A percentile compares a stretch with the other conserved stretches of the same genome.
These are phyloP conservation scores for Alternaria tenuissima DNA, from an alignment of 2,329 filamentous ascomycete species.

Conservation along the genomic window DNA sequence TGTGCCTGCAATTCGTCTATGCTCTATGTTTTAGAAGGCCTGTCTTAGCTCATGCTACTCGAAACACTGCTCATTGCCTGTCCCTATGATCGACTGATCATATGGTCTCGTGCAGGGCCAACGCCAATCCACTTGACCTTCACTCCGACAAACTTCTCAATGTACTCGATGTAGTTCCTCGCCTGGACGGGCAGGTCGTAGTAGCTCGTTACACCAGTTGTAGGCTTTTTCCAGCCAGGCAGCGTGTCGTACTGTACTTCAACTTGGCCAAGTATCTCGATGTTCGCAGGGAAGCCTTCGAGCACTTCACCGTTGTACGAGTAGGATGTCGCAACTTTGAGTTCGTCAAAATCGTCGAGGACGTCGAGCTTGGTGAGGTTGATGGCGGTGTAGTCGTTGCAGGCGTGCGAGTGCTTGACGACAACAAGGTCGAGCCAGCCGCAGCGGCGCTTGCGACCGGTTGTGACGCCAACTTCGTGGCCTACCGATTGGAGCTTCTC, in stretches of 20 bases:
- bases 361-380: constrained; percentile 75
- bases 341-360: constrained; percentile 75
- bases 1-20: constrained; percentile 10
- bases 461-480: constrained; percentile 64
- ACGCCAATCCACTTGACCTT: constrained; percentile 72
- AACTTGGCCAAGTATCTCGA: constrained; percentile 64
- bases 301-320: constrained; percentile 63
- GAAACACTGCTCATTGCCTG: background rate
- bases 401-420: constrained; percentile 68
- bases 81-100: constrained; percentile 62
- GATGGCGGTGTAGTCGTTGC: constrained; percentile 73
- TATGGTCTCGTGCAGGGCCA: constrained; percentile 70
- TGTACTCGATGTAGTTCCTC: constrained; percentile 71
- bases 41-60: background rate
- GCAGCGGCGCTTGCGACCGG: constrained; percentile 68
- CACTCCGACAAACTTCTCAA: constrained; percentile 71
- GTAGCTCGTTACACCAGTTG: constrained; percentile 66
- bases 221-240: constrained; percentile 73
- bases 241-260: constrained; percentile 74
- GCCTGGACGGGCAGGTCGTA: constrained; percentile 71
- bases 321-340: constrained; percentile 80
- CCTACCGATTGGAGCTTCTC: constrained; percentile 66
- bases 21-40: constrained; percentile 13
- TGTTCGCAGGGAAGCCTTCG: constrained; percentile 71
- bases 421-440: constrained; percentile 75